Base-by-base conservation (phyloP, 73 alveolate species). In the Stentor coeruleus region DNA sequence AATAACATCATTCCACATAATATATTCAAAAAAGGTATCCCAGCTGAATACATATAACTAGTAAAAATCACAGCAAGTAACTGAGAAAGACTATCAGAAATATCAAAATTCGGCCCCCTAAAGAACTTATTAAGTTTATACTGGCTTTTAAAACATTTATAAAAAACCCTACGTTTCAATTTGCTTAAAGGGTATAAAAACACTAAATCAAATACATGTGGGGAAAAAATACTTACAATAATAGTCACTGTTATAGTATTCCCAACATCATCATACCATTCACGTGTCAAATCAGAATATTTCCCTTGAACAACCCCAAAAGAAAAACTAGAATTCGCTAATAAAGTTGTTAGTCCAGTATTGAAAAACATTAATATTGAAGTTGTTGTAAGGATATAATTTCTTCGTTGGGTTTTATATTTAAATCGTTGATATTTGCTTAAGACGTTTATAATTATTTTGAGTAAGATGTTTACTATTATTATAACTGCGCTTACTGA, bases 401-500 rank as follows among this genome's bases (percentile, higher is more conserved):
- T 11, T 26, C 14, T 60, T 60, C 28, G 41, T 26, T 60, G 11
- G 55, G 80, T 60, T 14, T 28, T 38, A 60, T 11, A 14, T 15
- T 6, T 6, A 60, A 38, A 14, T 38, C 80, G 11, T 60, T 60
- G 59, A 60, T 14, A 60, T 6, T 6, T 26, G 37, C 55, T 28
- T 6, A 60, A 38, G 11, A 6, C 36, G 20, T 6, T 26, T 38
- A 60, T 28, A 26, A 35, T 60, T 6, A 60, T 14, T 26, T 60
- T 60, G 20, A 60, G 36, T 11, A 60, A 6, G 20, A 60, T 6
- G 80, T 60, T 60, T 14, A 60, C 28, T n/a, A 26, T 57, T 55
- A 11, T 85, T 84, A 28, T 59, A 30, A 38, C 93, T 86, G 20
- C 89, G 20, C 66, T 49, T 6, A 6, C 66, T 49, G 20, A 49